These are phyloP conservation scores for Dactylella cylindrospora DNA, from an alignment of 2,329 filamentous ascomycete genomes.

Conservation along the genomic window DNA sequence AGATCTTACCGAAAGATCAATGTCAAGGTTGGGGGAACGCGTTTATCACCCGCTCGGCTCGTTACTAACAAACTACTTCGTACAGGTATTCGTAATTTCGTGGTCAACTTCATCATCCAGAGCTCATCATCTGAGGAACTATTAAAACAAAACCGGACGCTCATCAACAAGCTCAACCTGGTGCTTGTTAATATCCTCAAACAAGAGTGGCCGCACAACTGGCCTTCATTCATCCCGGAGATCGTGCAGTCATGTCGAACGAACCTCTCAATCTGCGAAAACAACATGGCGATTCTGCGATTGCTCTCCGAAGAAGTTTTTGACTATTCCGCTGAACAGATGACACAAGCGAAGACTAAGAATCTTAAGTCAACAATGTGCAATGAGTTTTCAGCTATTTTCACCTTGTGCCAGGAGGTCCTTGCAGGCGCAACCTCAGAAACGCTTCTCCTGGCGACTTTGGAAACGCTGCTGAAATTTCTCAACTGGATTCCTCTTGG, in stretches of 20 bases:
- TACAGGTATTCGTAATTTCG: constrained; percentile 96
- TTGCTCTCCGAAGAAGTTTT: constrained; percentile 97
- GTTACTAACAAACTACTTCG: constrained; percentile 6
- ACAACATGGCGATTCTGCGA: constrained; percentile 98
- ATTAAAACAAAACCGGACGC: constrained; percentile 77
- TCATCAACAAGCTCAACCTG: constrained; percentile 97
- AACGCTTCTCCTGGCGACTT: constrained; percentile 89
- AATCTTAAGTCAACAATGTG: constrained; percentile 99
- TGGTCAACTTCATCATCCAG: constrained; percentile 97
- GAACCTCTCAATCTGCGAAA: constrained; percentile 96
- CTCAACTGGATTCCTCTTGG: constrained; percentile 98
- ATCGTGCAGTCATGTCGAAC: constrained; percentile 96
- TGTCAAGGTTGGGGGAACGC: constrained; percentile 69
- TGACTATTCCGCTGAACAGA: constrained; percentile 96
- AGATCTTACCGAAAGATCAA: constrained; percentile 91
- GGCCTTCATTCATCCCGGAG: constrained; percentile 99
- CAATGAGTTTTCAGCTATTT: constrained; percentile 96
- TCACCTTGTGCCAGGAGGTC: constrained; percentile 95
- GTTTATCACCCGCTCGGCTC: constrained; percentile 5
- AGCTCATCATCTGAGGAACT: constrained; percentile 87
- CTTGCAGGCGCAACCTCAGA: constrained; percentile 84
- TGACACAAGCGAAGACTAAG: constrained; percentile 97
- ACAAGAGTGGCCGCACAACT: constrained; percentile 99
- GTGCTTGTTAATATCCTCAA: constrained; percentile 96
- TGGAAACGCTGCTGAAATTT: constrained; percentile 92